These are phyloP conservation scores for Butyriboletus loyo DNA, from an alignment of 768 basidiomycete species.

Conservation along the genomic window DNA sequence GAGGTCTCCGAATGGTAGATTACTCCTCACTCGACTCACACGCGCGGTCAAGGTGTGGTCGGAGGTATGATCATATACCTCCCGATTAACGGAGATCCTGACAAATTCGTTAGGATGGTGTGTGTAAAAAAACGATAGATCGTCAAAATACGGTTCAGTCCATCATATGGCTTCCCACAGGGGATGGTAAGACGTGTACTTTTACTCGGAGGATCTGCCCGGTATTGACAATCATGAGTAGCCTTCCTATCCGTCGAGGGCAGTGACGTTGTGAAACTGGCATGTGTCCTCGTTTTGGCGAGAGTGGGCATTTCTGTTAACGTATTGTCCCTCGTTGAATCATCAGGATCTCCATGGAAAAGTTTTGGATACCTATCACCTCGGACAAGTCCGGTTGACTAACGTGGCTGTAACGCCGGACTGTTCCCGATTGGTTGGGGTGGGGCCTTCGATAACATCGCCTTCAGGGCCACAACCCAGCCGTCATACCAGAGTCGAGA, in stretches of 20 bases:
- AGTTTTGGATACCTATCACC: constrained; percentile 41
- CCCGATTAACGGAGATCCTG: constrained; percentile 1
- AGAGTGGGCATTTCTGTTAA: constrained; percentile 11
- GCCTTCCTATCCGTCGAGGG: constrained; percentile 55
- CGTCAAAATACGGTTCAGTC: constrained; percentile 45
- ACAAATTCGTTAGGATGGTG: constrained; percentile 40
- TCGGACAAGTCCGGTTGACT: constrained; percentile 45
- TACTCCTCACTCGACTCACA: constrained; percentile 46
- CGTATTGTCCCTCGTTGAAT: constrained; percentile 6
- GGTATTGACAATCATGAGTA: constrained; percentile 21
- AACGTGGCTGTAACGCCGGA: constrained; percentile 52
- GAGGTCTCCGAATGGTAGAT: constrained; percentile 47
- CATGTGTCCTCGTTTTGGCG: constrained; percentile 18
- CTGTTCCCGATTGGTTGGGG: constrained; percentile 44
- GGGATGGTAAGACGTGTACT: constrained; percentile 37
- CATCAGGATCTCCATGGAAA: constrained; percentile 44
- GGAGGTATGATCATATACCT: constrained; percentile 33
- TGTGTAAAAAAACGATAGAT: constrained; percentile 50
- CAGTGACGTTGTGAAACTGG: constrained; percentile 45
- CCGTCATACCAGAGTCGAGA: constrained; percentile 47
- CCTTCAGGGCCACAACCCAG: constrained; percentile 44
- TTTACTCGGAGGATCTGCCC: constrained; percentile 4
- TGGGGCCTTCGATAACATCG: constrained; percentile 46
- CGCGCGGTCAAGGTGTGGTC: constrained; percentile 53
- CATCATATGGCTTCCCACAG: constrained; percentile 50